These are phyloP conservation scores for Encephalitozoon romaleae DNA, from an alignment of 371 early-diverging fungal genomes.

Conservation along the genomic window DNA sequence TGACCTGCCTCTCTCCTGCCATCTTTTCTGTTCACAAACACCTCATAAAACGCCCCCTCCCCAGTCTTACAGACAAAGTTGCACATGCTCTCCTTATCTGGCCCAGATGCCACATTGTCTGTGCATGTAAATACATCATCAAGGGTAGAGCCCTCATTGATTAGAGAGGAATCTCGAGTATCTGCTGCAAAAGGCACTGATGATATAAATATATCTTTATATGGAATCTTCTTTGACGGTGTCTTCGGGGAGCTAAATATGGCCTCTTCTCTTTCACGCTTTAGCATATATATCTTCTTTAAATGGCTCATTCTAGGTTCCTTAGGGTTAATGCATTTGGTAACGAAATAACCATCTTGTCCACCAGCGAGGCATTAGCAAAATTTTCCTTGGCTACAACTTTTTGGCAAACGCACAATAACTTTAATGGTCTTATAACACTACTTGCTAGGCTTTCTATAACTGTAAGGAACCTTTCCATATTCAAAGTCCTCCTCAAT, in stretches of 20 bases:
- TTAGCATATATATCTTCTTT: slow-evolving; percentile 11
- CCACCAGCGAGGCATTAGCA: not conserved
- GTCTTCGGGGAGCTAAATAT: slow-evolving; percentile 31
- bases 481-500: slow-evolving; percentile 13
- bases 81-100: not conserved
- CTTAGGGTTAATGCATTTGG: not conserved
- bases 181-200: not conserved
- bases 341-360: not conserved
- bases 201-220: slow-evolving; percentile 16
- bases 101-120: not conserved
- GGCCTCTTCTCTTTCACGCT: slow-evolving; percentile 9
- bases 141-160: not conserved
- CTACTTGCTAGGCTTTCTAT: slow-evolving; percentile 7
- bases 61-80: slow-evolving; percentile 23
- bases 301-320: not conserved
- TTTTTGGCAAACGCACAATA: not conserved
- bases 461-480: slow-evolving; percentile 8
- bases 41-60: slow-evolving; percentile 19
- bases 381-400: not conserved
- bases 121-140: slow-evolving; percentile 9
- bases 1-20: not conserved
- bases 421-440: not conserved
- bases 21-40: slow-evolving; percentile 22
- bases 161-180: not conserved
- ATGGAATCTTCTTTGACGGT: slow-evolving; percentile 15